Evolutionary conservation across 495 filamentous ascomycete genomes (phyloP), one percentile per base, ranked within the genome.

Genomic region (Xanthoparmelia taractica): DNA sequence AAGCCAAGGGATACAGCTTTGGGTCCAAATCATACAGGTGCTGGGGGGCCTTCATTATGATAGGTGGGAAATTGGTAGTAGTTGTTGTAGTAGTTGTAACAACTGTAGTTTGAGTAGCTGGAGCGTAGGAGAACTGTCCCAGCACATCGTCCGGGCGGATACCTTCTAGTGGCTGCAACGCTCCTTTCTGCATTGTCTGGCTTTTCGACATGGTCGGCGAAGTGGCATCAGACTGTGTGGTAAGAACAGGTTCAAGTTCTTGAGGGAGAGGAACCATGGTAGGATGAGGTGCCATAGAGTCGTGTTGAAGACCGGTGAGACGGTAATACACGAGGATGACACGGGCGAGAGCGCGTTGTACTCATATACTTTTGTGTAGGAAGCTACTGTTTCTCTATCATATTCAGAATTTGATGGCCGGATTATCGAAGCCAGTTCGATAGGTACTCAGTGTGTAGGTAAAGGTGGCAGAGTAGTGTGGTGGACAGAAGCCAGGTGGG

Each of bases 31-130:
- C 83, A 48, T 80, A 74, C 20, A 92, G 77, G 29, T 88, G 84
- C 55, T 85, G 84, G 33, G 92, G 89, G 52, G 88, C 84, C 63
- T 84, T 85, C 67, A 97, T 82, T 57, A 88, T 73, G 17, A 97
- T 75, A 23, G 92, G 93, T 18, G 94, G 92, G 64, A 94, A 93
- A 8, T 85, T 85, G 40, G 90, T 87, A 27, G 94, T 96, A 0
- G 93, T 97, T 1, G 91, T 96, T 0, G 92, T 97, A 0, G 93
- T 97, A 0, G 94, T 97, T 7, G 92, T 97, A 65, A 97, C 86
- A 12, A 90, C 84, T 2, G 87, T 90, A 27, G 87, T 89, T 70
- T 85, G 81, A 29, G 87, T 90, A 20, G 87, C 83, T 34, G 87
- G 87, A 61, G 83, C 86, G 70, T 85, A 87, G 18, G 85, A 87